Evolutionary conservation across 139 green algal species (phyloP), one percentile per base, ranked within the genome.

Genomic region (Chlamydomonas applanata): DNA sequence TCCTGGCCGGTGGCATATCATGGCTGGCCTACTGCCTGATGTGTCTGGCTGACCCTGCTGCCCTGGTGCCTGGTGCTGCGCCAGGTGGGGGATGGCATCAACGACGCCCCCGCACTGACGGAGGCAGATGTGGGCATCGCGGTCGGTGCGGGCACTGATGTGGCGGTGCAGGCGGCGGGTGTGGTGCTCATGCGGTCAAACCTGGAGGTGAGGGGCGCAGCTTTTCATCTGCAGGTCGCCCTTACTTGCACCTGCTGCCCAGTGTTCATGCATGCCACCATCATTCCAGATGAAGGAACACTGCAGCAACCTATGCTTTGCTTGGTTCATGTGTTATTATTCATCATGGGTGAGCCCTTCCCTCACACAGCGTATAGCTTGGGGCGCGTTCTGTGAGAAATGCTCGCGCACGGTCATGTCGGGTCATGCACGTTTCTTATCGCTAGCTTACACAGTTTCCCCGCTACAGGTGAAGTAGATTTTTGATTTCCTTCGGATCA

Each of bases 41-140:
- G 16, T 30, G 46, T 1, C 69, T 30, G 52, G 46, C 2, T 9
- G 24, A 35, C 25, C 49, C 45, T 52, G 69, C 69, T n/a, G 45
- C 67, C 25, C 34, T 35, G 64, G 49, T 57, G 49, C 49, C 63
- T 25, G 49, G 49, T 57, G 54, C 54, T 63, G 24, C 54, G 24
- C n/a, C 49, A 99, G 95, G 96, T 99, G 44, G 96, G 96, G 2
- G 96, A 99, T 75, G 96, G 96, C 44, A 89, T 99, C 40, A 99
- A 99, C 77, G 96, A 99, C 87, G 90, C 90, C 0, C 96, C 96
- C 1, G 96, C 96, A 9, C 84, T 99, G 65, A 91, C 88, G 0
- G 89, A 90, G 13, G 94, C 96, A 0, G 95, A 99, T 75, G 87
- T 98, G 25, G 96, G 96, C 49, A 94, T 99, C 29, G 94, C 96